Evolutionary conservation across 805 yeast species (phyloP).

Genomic region (Candida jianshihensis): DNA sequence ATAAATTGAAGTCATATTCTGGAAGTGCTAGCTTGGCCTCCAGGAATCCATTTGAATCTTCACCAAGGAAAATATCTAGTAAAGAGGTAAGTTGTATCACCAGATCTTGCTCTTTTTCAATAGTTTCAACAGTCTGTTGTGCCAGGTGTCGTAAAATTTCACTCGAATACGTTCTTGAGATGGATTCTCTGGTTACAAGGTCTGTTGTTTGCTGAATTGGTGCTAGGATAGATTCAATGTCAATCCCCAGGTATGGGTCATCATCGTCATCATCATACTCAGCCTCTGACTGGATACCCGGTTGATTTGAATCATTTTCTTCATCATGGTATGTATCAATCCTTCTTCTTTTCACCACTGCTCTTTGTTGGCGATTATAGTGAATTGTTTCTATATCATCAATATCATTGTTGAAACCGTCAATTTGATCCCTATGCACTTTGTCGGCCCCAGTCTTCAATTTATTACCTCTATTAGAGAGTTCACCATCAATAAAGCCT

Average conservation of each 20-base stretch:
- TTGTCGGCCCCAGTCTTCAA: conserved; percentile 41
- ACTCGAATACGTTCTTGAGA: conserved; percentile 58
- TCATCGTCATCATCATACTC: conserved; percentile 30
- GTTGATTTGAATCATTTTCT: too few species aligned
- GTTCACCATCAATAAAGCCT: conserved; percentile 24
- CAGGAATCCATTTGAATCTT: conserved; percentile 63
- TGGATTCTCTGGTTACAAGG: conserved; percentile 60
- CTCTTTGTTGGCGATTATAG: conserved; percentile 26
- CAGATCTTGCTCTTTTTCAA: conserved; percentile 75
- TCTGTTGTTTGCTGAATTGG: conserved; percentile 83
- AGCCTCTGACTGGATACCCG: too few species aligned
- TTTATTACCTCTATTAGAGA: conserved; percentile 52
- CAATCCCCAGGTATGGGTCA: conserved; percentile 41
- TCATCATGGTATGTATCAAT: conserved; percentile 12
- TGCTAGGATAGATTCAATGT: conserved; percentile 53
- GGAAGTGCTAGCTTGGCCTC: conserved; percentile 64
- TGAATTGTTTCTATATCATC: conserved; percentile 17
- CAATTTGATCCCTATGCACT: conserved; percentile 39
- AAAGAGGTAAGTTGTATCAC: conserved; percentile 66
- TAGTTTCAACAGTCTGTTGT: conserved; percentile 63
- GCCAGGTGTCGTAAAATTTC: conserved; percentile 56
- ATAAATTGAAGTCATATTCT: conserved; percentile 58
- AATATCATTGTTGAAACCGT: conserved; percentile 25
- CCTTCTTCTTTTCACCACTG: conserved; percentile 25
- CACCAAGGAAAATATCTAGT: conserved; percentile 79